phyloP scores from a whole-genome alignment of 192 early-diverging fungal genomes.

The Coemansia guatemalensis region DNA sequence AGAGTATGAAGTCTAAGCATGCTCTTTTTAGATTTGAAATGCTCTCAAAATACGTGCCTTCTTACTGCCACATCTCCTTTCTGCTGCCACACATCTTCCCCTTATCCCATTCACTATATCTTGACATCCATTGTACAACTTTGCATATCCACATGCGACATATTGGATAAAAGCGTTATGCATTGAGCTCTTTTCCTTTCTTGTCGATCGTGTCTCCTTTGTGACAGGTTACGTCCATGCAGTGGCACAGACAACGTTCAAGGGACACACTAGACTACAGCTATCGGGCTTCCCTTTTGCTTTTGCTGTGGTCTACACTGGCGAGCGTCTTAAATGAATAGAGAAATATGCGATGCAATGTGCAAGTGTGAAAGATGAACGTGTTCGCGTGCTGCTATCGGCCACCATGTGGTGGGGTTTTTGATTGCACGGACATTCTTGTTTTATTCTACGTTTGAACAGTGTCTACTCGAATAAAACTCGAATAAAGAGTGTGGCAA shows the following conservation, averaged over 20 bases:
- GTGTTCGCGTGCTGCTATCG: not conserved
- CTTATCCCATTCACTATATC: conserved; percentile 15
- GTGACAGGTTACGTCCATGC: not conserved
- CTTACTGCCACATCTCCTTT: too few relatives aligned
- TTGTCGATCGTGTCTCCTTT: conserved; percentile 4
- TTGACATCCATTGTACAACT: not conserved
- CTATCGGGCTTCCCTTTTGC: not conserved
- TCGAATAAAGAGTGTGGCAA: not conserved
- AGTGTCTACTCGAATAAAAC: not conserved
- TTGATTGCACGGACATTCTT: not conserved
- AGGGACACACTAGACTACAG: not conserved
- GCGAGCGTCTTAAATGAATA: not conserved
- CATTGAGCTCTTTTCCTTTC: conserved; percentile 9
- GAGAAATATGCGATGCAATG: not conserved
- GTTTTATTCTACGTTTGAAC: not conserved
- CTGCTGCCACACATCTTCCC: not conserved
- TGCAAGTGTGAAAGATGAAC: not conserved
- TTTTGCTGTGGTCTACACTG: too few relatives aligned
- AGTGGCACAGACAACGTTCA: not conserved
- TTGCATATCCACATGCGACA: not conserved
- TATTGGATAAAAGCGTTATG: conserved; percentile 8
- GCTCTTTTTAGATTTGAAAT: not conserved
- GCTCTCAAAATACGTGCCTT: too few relatives aligned
- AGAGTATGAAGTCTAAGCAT: not conserved
- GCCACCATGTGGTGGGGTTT: not conserved